Percentiles rank a stretch among this genome's conserved stretches.
Conservation (phyloP, 495 filamentous ascomycete genomes). For the Neurospora sp. region DNA sequence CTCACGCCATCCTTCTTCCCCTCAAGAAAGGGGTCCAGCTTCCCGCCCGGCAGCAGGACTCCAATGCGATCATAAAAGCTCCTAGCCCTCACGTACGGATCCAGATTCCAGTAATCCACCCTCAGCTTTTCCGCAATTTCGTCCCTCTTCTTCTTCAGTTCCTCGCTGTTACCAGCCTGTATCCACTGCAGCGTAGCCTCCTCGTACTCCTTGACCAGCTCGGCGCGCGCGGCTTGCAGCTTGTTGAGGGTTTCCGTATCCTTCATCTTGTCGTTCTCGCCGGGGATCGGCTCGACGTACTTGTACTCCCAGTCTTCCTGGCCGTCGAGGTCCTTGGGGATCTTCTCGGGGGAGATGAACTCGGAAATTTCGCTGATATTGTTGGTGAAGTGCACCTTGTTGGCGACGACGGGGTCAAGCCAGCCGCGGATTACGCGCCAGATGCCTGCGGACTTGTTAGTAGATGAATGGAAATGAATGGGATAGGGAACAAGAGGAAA, state of each 20-base stretch:
- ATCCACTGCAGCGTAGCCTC: constrained; percentile 63
- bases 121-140: constrained; percentile 50
- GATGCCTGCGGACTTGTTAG: constrained; percentile 39
- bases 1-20: constrained; percentile 20
- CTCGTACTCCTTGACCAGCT: constrained; percentile 61
- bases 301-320: constrained; percentile 70
- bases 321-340: constrained; percentile 73
- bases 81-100: constrained; percentile 65
- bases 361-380: constrained; percentile 65
- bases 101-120: constrained; percentile 75
- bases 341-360: constrained; percentile 61
- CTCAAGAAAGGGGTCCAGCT: constrained; percentile 57
- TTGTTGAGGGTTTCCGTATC: constrained; percentile 53
- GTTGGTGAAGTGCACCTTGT: constrained; percentile 92
- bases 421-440: constrained; percentile 90
- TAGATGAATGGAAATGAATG: too few relatives aligned
- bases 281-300: constrained; percentile 64
- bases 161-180: constrained; percentile 24
- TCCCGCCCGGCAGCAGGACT: constrained; percentile 54
- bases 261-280: constrained; percentile 64
- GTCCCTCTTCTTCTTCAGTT: constrained; percentile 37
- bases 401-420: constrained; percentile 93
- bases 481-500: too few relatives aligned
- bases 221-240: constrained; percentile 48
- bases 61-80: constrained; percentile 67